These are phyloP conservation scores for Russula olivacea DNA, from an alignment of 768 basidiomycete genomes.

Conservation along the genomic window DNA sequence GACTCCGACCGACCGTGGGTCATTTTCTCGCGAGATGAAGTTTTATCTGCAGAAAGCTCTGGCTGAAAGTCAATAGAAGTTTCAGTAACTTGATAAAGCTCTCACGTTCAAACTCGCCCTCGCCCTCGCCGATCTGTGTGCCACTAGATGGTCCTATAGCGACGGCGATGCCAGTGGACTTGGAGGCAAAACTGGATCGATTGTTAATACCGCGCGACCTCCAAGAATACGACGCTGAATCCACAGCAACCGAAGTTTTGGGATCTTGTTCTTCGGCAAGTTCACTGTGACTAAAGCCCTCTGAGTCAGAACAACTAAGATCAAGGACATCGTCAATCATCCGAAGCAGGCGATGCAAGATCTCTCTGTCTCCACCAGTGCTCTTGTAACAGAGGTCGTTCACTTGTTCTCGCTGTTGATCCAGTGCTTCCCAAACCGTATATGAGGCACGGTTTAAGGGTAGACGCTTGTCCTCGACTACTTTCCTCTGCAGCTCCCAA, in stretches of 20 bases:
- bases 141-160: not conserved
- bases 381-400: not conserved
- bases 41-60: not conserved
- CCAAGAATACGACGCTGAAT: too few species aligned
- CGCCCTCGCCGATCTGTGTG: not conserved
- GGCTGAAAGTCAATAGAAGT: not conserved
- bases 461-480: not conserved
- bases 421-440: constrained; percentile 1
- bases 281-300: not conserved
- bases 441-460: not conserved
- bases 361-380: not conserved
- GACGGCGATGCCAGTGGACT: not conserved
- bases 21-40: not conserved
- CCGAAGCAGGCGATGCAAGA: not conserved
- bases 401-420: not conserved
- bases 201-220: not conserved
- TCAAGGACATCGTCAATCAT: not conserved
- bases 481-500: not conserved
- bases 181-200: not conserved
- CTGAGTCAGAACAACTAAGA: too few species aligned
- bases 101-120: not conserved
- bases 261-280: not conserved
- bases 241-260: too few species aligned
- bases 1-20: not conserved
- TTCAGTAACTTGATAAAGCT: not conserved